Conservation (phyloP, 2,329 filamentous ascomycete species). For the Ophiostoma tasmaniense region DNA sequence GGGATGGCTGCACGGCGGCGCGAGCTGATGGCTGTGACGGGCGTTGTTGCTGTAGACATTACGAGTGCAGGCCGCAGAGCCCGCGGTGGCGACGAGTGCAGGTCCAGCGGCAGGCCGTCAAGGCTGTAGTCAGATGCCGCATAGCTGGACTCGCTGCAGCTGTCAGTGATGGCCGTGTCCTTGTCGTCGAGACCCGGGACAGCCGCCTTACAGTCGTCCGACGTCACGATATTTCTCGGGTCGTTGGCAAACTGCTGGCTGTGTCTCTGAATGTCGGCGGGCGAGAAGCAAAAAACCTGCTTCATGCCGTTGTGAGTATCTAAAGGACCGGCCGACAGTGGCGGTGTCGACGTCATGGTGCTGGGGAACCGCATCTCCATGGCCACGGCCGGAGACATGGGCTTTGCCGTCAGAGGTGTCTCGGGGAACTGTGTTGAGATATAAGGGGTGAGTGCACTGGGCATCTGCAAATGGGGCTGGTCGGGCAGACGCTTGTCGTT, state of each 20-base stretch:
- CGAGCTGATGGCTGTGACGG: constrained; percentile 25
- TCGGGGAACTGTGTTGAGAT: constrained; percentile 39
- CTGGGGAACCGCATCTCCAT: constrained; percentile 44
- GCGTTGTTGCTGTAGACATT: background rate
- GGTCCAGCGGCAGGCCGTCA: constrained; percentile 1
- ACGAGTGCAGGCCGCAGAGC: background rate
- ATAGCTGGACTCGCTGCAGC: constrained; percentile 10
- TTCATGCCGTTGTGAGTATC: constrained; percentile 31
- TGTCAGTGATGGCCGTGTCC: constrained; percentile 4
- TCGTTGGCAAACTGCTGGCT: background rate
- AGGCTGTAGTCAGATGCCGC: background rate
- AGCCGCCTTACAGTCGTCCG: background rate
- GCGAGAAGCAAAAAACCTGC: constrained; percentile 40
- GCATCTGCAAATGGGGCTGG: constrained; percentile 17
- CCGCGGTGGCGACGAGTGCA: constrained; percentile 10
- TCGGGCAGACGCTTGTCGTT: constrained; percentile 14
- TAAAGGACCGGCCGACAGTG: constrained; percentile 45
- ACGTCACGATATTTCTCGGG: background rate
- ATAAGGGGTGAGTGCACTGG: constrained; percentile 35
- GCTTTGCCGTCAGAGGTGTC: constrained; percentile 45
- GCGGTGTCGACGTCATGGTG: constrained; percentile 52
- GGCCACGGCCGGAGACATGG: constrained; percentile 38
- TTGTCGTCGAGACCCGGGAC: background rate
- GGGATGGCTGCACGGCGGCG: constrained; percentile 20
- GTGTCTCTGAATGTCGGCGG: constrained; percentile 17